These are phyloP conservation scores for Diplocarpon rosae DNA, from an alignment of 2,329 filamentous ascomycete genomes.

Conservation along the genomic window DNA sequence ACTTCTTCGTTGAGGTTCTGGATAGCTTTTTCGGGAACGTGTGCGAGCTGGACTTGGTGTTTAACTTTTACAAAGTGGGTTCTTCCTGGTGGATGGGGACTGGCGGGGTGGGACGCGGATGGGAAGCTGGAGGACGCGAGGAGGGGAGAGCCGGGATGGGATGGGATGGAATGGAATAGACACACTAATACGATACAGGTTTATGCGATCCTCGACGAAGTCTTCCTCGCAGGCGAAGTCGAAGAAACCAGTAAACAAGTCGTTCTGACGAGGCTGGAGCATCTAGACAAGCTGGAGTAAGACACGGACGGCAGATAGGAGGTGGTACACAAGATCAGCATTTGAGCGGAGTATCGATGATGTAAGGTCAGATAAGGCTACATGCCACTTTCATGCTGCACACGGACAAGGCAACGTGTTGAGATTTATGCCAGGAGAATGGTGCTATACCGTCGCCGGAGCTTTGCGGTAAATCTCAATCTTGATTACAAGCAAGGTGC, in stretches of 20 bases:
- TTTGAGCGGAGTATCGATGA: neutral
- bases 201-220: conserved; percentile 96
- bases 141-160: neutral
- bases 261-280: conserved; percentile 84
- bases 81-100: neutral
- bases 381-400: too few relatives aligned
- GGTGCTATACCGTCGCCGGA: too few relatives aligned
- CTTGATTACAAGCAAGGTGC: too few relatives aligned
- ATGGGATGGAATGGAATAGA: neutral
- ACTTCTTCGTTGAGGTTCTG: conserved; percentile 98
- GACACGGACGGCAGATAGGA: neutral
- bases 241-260: conserved; percentile 99
- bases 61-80: conserved; percentile 61
- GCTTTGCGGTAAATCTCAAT: too few relatives aligned
- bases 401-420: too few relatives aligned
- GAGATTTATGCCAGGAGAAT: too few relatives aligned
- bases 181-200: conserved; percentile 43
- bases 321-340: neutral
- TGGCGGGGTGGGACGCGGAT: neutral
- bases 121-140: neutral
- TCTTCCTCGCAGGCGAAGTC: conserved; percentile 94
- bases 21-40: conserved; percentile 99
- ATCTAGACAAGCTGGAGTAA: conserved; percentile 89
- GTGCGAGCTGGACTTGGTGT: conserved; percentile 87
- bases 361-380: neutral